phyloP scores from a whole-genome alignment of 2,329 filamentous ascomycete genomes.

The Fusarium kyushuense region DNA sequence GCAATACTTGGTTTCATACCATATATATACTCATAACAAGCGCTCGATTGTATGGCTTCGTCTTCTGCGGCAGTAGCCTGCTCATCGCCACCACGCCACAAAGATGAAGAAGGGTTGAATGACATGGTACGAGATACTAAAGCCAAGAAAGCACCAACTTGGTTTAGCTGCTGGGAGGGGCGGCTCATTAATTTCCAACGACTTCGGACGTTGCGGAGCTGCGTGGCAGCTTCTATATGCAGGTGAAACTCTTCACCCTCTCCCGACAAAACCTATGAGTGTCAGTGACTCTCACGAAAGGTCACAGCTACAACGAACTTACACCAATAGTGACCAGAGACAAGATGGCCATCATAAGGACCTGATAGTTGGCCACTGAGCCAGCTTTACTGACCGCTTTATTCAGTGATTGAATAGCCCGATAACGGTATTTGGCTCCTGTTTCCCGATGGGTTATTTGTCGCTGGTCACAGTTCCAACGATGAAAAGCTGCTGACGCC shows the following conservation, averaged over 20 bases:
- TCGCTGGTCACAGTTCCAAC: neutral
- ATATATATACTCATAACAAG: neutral
- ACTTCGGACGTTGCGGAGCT: neutral
- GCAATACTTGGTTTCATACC: neutral
- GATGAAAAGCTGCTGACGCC: conserved; percentile 1
- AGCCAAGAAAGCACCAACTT: neutral
- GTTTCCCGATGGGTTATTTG: neutral
- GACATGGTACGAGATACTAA: neutral
- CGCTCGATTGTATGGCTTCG: neutral
- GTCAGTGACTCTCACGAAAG: neutral
- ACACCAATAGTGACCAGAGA: conserved; percentile 8
- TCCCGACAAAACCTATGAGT: neutral
- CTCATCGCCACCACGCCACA: neutral
- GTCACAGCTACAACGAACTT: neutral
- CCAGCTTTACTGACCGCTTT: neutral
- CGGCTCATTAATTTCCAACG: conserved; percentile 2
- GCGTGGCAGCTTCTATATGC: conserved; percentile 5
- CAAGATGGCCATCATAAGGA: conserved; percentile 1
- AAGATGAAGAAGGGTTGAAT: neutral
- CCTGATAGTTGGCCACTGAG: neutral
- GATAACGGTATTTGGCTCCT: conserved; percentile 1
- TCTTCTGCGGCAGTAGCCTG: neutral
- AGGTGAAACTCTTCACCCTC: conserved; percentile 4
- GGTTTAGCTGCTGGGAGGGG: neutral
- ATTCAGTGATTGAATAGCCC: neutral